phyloP scores from a whole-genome alignment of 106 monocot species.

The Cymbidium sinense region DNA sequence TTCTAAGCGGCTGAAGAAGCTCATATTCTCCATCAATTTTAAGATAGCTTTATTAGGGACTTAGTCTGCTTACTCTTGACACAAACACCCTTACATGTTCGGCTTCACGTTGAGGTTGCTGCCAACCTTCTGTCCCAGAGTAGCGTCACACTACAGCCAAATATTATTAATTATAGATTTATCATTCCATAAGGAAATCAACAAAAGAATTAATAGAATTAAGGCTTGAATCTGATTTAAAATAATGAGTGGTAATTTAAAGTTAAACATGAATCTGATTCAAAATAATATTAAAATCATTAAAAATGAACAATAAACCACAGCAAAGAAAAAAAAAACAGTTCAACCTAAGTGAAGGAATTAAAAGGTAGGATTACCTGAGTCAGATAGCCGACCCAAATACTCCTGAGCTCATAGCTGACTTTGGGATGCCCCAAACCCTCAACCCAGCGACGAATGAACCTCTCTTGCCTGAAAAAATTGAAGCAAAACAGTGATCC shows the following conservation, averaged over 20 bases:
- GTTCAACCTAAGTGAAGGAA: background rate
- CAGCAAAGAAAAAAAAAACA: background rate
- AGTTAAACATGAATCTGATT: too few species aligned
- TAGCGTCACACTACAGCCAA: constrained; percentile 54
- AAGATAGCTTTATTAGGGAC: background rate
- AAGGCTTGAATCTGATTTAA: too few species aligned
- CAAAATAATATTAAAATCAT: too few species aligned
- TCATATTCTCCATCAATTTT: background rate
- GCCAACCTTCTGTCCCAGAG: constrained; percentile 61
- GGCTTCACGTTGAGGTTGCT: constrained; percentile 65
- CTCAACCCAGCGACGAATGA: constrained; percentile 53
- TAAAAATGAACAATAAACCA: background rate
- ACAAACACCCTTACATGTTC: constrained; percentile 37
- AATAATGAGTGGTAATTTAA: too few species aligned
- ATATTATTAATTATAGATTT: background rate
- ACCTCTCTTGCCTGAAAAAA: constrained; percentile 64
- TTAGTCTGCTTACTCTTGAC: background rate
- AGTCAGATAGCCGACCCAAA: constrained; percentile 54
- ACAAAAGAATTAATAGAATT: too few species aligned
- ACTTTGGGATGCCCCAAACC: constrained; percentile 60
- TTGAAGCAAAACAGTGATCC: background rate
- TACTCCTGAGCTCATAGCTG: constrained; percentile 58
- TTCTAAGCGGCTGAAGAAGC: too few species aligned
- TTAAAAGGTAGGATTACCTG: constrained; percentile 21
- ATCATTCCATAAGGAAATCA: too few species aligned